Evolutionary conservation across 176 grass and related monocot species (phyloP).

Genomic region (Stipa capillata): DNA sequence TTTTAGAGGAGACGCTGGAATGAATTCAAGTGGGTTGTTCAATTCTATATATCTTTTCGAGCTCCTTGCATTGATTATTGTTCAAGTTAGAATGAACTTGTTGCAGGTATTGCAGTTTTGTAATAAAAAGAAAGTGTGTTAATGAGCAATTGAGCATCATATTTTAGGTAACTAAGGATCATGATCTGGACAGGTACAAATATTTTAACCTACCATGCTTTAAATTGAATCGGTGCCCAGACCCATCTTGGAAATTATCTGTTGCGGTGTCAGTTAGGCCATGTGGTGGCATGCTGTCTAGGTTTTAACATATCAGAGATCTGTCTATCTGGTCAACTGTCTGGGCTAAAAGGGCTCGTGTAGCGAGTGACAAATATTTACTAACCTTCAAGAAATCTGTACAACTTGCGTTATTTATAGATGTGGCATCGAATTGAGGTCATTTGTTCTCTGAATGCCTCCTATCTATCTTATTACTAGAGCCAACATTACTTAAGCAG

Average conservation of each 20-base stretch:
- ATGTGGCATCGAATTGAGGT: background rate
- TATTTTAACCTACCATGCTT: slow-evolving; percentile 14
- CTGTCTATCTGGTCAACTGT: background rate
- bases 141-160: background rate
- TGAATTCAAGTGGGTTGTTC: background rate
- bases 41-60: slow-evolving; percentile 2
- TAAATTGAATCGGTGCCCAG: slow-evolving; percentile 7
- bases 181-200: slow-evolving; percentile 1
- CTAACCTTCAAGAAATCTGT: background rate
- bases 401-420: background rate
- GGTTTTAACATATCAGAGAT: slow-evolving; percentile 2
- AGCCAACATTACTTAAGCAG: too few relatives aligned
- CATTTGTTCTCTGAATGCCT: background rate
- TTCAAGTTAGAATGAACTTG: slow-evolving; percentile 4
- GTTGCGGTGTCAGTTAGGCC: slow-evolving; percentile 21
- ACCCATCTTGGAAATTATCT: slow-evolving; percentile 22
- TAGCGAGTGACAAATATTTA: background rate
- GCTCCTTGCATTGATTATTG: background rate
- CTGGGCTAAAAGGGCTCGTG: background rate
- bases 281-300: slow-evolving; percentile 35
- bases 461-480: too few relatives aligned
- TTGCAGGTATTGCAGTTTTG: background rate
- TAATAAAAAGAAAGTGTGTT: too few relatives aligned
- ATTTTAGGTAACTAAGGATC: background rate
- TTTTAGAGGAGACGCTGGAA: background rate